Base-by-base conservation (phyloP, 2,329 filamentous ascomycete species). In the Escovopsis weberi region DNA sequence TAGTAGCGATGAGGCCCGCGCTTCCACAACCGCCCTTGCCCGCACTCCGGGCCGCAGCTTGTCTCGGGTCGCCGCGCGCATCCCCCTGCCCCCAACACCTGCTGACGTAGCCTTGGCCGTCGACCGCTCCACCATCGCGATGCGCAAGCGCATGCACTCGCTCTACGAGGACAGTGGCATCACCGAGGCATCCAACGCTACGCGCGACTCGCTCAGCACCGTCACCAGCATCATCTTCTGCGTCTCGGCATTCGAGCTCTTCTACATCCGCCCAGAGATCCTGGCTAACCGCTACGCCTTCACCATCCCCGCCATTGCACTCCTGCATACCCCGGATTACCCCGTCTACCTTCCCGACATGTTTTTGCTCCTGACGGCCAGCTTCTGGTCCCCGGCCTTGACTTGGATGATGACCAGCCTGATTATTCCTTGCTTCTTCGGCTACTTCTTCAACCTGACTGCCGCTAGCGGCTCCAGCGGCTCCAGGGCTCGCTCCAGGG, bases 361-460 rank as follows among this genome's bases (percentile, higher is more conserved):
- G 52, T 93, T 91, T 61, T 63, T 81, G 28, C 66, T 95, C 8
- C 62, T 94, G 33, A 84, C 82, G 1, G 66, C 72, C 34, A 73
- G 74, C 26, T 96, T 94, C 71, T 96, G 89, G 89, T 79, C 75
- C 0, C 82, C 88, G 0, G 76, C 83, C 43, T 69, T 79, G 7
- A 70, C 87, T 18, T 96, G 88, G 87, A 59, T 76, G 5, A 58
- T 80, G 33, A 91, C 86, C 9, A 82, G 76, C 56, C 60, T 85
- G 43, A 54, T 84, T 37, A 50, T 89, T 26, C 89, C 89, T 2
- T 66, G 80, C 40, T 48, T 83, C 30, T 69, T 78, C 36, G 85
- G 84, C 26, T 96, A 91, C 67, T 94, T 95, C 59, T 82, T 94
- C 74, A 96, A 96, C 63, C 62, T 95, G 55, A 85, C 80, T 34